Base-by-base conservation (phyloP, 345 rosid genomes). In the Crucihimalaya himalaica region DNA sequence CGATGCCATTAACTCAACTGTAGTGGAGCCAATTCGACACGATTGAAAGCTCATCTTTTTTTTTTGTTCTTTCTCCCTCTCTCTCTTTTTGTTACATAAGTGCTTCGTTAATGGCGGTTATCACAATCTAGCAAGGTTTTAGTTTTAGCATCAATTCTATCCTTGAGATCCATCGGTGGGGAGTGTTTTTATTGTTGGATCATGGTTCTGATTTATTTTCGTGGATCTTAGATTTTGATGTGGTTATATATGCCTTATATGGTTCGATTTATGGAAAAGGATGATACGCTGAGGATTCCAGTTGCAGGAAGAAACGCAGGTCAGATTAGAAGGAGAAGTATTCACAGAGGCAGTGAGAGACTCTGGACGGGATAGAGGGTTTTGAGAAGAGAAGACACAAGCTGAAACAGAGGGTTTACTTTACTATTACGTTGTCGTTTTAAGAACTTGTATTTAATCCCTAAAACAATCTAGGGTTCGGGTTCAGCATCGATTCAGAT, bases 61-160 rank as follows among this genome's bases (percentile, higher is more conserved):
- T 35, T 37, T 56, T 8, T 31, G n/a, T 1, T 31, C 34, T 31
- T 14, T 34, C 16, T 43, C 48, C 72, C 31, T 55, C 57, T 69
- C 68, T 78, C 76, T 57, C 68, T 40, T 46, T 8, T 10, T 59
- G 12, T 57, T 19, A 73, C 34, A 31, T 8, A 59, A 56, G 45
- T 63, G 23, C 53, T 13, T 48, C 78, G 11, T 75, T 70, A 73
- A 75, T 74, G 81, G 79, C 62, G 66, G 65, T 68, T 71, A 32
- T 50, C 71, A 71, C 65, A 78, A 70, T 83, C 76, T 79, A 78
- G 62, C 55, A 47, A 74, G 76, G 79, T 69, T 34, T n/a, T n/a
- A n/a, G n/a, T n/a, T n/a, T n/a, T 29, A 27, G 25, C 56, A 29
- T 54, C 63, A 53, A 21, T 48, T 34, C 13, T 12, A 59, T 39